Conservation (phyloP, 2,329 filamentous ascomycete species). For the Sordariomycetes sp. region DNA sequence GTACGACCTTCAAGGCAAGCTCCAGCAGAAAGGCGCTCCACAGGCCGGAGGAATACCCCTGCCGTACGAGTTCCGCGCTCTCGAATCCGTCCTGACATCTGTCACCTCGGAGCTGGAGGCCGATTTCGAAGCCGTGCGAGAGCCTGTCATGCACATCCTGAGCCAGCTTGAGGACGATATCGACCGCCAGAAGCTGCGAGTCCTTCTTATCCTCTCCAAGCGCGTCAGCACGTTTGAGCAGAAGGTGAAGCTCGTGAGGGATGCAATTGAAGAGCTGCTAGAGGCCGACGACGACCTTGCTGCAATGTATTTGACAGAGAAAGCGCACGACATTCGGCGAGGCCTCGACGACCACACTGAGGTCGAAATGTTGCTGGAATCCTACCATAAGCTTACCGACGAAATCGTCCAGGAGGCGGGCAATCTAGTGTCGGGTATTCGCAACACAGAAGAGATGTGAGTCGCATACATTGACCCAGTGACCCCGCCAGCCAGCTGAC, state of each 20-base stretch:
- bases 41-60: slow-evolving; percentile 50
- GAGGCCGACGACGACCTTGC: slow-evolving; percentile 94
- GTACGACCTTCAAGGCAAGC: slow-evolving; percentile 89
- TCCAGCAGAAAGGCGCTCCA: slow-evolving; percentile 64
- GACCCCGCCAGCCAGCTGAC: slow-evolving; percentile 10
- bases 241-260: slow-evolving; percentile 85
- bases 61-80: slow-evolving; percentile 90
- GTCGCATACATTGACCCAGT: slow-evolving; percentile 18
- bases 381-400: slow-evolving; percentile 95
- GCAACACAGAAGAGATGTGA: slow-evolving; percentile 97
- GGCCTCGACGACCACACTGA: slow-evolving; percentile 87
- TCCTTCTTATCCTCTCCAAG: slow-evolving; percentile 89
- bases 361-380: slow-evolving; percentile 93
- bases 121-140: slow-evolving; percentile 88
- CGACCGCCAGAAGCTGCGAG: slow-evolving; percentile 83
- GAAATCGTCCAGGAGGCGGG: slow-evolving; percentile 95
- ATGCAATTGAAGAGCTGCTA: slow-evolving; percentile 88
- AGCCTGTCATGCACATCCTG: slow-evolving; percentile 82
- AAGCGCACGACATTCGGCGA: slow-evolving; percentile 62
- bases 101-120: slow-evolving; percentile 87
- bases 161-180: slow-evolving; percentile 94
- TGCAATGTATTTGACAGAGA: slow-evolving; percentile 92
- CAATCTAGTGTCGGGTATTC: slow-evolving; percentile 86
- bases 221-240: slow-evolving; percentile 95
- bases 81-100: slow-evolving; percentile 90